Percentiles rank a stretch among this genome's conserved stretches.
Conservation (phyloP, 2,329 filamentous ascomycete species). For the Trichoderma koningiopsis region DNA sequence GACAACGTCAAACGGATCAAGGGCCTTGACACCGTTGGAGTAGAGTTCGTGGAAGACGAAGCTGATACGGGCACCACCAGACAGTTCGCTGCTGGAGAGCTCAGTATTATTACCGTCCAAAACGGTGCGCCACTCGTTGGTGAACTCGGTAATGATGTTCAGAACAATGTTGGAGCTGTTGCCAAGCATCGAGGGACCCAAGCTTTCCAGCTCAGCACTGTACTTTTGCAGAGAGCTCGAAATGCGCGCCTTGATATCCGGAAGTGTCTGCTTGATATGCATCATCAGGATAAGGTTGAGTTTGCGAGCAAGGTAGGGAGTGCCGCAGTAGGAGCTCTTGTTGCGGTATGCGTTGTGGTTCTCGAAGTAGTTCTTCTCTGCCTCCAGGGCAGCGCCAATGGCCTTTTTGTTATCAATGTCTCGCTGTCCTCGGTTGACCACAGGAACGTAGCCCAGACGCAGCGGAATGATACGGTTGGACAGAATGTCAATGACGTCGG, state of each 20-base stretch:
- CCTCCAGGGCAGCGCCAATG: conserved; percentile 86
- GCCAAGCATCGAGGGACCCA: conserved; percentile 93
- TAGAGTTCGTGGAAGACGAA: conserved; percentile 99
- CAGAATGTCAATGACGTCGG: conserved; percentile 97
- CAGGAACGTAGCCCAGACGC: conserved; percentile 91
- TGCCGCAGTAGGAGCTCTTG: conserved; percentile 98
- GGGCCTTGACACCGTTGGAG: conserved; percentile 93
- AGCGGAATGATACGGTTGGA: conserved; percentile 96
- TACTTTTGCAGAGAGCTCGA: conserved; percentile 94
- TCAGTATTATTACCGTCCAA: conserved; percentile 96
- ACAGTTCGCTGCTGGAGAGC: conserved; percentile 89
- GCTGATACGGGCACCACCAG: conserved; percentile 95
- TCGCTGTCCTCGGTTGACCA: conserved; percentile 95
- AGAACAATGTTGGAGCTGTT: conserved; percentile 96
- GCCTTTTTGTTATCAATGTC: conserved; percentile 98
- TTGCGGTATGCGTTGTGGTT: conserved; percentile 98
- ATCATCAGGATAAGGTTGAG: conserved; percentile 99
- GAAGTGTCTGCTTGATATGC: conserved; percentile 99
- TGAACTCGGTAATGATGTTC: conserved; percentile 99
- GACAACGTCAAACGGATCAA: conserved; percentile 95
- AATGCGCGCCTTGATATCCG: conserved; percentile 97
- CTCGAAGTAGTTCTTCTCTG: conserved; percentile 96
- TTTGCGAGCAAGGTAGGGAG: conserved; percentile 93
- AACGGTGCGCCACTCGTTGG: conserved; percentile 94
- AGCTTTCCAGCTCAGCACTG: conserved; percentile 72